Percentiles rank a stretch among this genome's conserved stretches.
These are phyloP conservation scores for Entophlyctis luteolus DNA, from an alignment of 192 early-diverging fungal genomes.

Conservation along the genomic window DNA sequence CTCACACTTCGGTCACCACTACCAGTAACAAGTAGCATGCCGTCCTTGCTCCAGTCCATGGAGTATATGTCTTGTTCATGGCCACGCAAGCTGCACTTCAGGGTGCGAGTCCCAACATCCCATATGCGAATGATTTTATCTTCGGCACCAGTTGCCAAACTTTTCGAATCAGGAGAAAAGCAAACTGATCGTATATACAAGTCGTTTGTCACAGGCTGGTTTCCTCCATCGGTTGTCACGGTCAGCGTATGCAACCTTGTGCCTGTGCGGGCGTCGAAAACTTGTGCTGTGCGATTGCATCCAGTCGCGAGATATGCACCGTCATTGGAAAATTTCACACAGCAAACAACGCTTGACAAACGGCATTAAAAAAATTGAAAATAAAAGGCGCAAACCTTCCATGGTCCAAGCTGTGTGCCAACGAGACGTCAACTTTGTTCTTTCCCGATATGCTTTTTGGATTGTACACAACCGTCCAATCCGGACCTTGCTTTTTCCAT, in stretches of 20 bases:
- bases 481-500: conserved; percentile 73
- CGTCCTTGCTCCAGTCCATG: conserved; percentile 88
- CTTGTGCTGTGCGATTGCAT: conserved; percentile 83
- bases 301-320: conserved; percentile 90
- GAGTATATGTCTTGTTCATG: conserved; percentile 97
- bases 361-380: not conserved
- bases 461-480: conserved; percentile 80
- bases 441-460: conserved; percentile 26
- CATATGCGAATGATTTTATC: conserved; percentile 88
- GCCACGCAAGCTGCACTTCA: conserved; percentile 59
- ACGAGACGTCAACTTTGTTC: conserved; percentile 29
- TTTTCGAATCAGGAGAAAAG: conserved; percentile 89
- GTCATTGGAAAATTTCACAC: conserved; percentile 90
- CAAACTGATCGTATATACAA: conserved; percentile 94
- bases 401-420: conserved; percentile 55
- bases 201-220: conserved; percentile 50
- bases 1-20: conserved; percentile 47
- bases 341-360: conserved; percentile 84
- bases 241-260: conserved; percentile 30
- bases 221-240: not conserved
- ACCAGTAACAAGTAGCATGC: conserved; percentile 83
- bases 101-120: conserved; percentile 40
- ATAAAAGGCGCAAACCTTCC: conserved; percentile 35
- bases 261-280: conserved; percentile 81
- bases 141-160: conserved; percentile 91